A percentile compares a stretch with the other conserved stretches of the same genome.
These are phyloP conservation scores for Globisporangium alternatum DNA, from an alignment of 352 stramenopile species.

Conservation along the genomic window DNA sequence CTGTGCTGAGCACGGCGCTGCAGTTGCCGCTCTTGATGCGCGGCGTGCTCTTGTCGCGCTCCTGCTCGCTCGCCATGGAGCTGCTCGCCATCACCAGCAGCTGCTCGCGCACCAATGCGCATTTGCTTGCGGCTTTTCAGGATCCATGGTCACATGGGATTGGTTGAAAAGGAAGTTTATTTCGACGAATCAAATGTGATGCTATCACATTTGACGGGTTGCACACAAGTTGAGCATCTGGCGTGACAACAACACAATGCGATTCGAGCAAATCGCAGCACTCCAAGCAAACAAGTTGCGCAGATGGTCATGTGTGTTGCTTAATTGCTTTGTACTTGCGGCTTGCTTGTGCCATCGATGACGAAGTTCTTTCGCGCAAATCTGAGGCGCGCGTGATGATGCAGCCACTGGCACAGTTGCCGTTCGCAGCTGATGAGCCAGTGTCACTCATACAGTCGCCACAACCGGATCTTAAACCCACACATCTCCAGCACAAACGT, in stretches of 20 bases:
- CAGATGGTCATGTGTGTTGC: background rate
- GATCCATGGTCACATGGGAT: background rate
- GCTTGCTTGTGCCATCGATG: background rate
- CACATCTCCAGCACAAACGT: background rate
- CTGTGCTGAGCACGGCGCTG: background rate
- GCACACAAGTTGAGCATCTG: background rate
- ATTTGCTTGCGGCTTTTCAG: constrained; percentile 3
- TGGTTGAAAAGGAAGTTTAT: background rate
- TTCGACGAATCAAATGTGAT: background rate
- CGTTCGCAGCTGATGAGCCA: no score
- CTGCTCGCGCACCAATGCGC: background rate
- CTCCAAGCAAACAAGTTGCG: no score
- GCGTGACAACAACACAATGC: background rate
- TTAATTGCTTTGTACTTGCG: background rate
- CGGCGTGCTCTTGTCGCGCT: constrained; percentile 19
- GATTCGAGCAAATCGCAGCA: no score
- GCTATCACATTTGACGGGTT: background rate
- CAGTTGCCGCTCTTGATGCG: constrained; percentile 18
- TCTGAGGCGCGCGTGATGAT: background rate
- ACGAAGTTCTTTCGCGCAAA: constrained; percentile 4
- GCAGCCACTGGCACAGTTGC: no score
- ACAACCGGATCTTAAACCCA: background rate
- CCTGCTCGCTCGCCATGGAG: constrained; percentile 18
- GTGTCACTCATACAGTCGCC: background rate
- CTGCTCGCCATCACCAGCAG: background rate